Base-by-base conservation (phyloP, 768 basidiomycete species). In the Podaxis rugospora region DNA sequence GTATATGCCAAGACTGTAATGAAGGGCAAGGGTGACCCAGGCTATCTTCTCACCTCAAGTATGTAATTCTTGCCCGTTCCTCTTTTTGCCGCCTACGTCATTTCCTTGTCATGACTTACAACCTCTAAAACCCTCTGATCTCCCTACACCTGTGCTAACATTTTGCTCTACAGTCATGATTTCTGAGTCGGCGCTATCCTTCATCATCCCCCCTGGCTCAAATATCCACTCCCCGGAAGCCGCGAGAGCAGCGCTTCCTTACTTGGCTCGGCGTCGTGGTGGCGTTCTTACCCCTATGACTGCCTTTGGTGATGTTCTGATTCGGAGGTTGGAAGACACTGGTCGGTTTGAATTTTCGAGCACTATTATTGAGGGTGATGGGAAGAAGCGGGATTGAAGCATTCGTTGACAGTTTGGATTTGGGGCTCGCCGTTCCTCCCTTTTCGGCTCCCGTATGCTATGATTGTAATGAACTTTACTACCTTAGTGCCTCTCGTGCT, bases 221-320 rank as follows among this genome's bases (percentile, higher is more conserved):
- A 64, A 69, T 39, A 60, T 65, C 5, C 57, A 58, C 9, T 61
- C 63, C 9, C 62, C 66, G 25, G 58, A 63, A 23, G 58, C 63
- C 9, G 57, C 77, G 28, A 75, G 81, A 16, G 77, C 74, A 14
- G 69, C 75, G 3, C 81, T 94, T 1, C 83, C 92, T 0, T 64
- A 76, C 1, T 70, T 87, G 5, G 87, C 82, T 3, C 77, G 75
- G 52, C 71, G 77, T 50, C 95, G 93, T 14, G 95, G 94, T 11
- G 95, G 95, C 1, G 73, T 95, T 2, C 76, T 97, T 52, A 98
- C 95, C 1, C 88, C 95, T 0, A 83, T 88, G 72, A 85, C 84
- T 3, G 95, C 91, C 1, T 80, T 96, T 59, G 95, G 94, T 14
- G 85, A 90, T 62, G 83, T 85, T 5, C 71, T 95, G 39, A 75